phyloP scores from a whole-genome alignment of 331 rosid genomes.

The Cydonia oblonga region DNA sequence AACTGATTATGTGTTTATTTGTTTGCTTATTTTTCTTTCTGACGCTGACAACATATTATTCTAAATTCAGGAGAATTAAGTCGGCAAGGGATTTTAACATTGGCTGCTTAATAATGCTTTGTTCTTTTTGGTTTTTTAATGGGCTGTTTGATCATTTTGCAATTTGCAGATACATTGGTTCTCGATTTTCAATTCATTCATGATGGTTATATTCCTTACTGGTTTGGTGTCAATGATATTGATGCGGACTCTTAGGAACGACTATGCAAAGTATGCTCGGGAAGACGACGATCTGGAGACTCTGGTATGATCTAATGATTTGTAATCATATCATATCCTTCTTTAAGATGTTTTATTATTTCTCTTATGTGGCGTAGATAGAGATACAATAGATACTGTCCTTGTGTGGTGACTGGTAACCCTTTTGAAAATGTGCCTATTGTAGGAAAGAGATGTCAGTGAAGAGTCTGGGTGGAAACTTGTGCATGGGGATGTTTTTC shows the following conservation, averaged over 20 bases:
- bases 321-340: not conserved
- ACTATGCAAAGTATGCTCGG: conserved; percentile 97
- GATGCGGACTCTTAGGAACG: conserved; percentile 97
- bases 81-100: not conserved
- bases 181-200: conserved; percentile 95
- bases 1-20: not conserved
- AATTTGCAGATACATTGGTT: conserved; percentile 91
- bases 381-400: not conserved
- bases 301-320: conserved; percentile 45
- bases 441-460: conserved; percentile 91
- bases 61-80: not conserved
- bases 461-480: conserved; percentile 99
- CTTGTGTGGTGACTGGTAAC: conserved; percentile 14
- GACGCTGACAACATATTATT: not conserved
- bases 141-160: conserved; percentile 17
- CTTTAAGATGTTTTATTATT: not conserved
- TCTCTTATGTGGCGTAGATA: not conserved
- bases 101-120: not conserved
- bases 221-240: conserved; percentile 98
- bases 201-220: conserved; percentile 99
- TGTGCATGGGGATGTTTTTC: conserved; percentile 98
- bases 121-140: conserved; percentile 3
- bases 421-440: conserved; percentile 7
- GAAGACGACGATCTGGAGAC: conserved; percentile 97
- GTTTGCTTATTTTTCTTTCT: not conserved